These are phyloP conservation scores for Diaporthe batatas DNA, from an alignment of 2,329 filamentous ascomycete genomes.

Conservation along the genomic window DNA sequence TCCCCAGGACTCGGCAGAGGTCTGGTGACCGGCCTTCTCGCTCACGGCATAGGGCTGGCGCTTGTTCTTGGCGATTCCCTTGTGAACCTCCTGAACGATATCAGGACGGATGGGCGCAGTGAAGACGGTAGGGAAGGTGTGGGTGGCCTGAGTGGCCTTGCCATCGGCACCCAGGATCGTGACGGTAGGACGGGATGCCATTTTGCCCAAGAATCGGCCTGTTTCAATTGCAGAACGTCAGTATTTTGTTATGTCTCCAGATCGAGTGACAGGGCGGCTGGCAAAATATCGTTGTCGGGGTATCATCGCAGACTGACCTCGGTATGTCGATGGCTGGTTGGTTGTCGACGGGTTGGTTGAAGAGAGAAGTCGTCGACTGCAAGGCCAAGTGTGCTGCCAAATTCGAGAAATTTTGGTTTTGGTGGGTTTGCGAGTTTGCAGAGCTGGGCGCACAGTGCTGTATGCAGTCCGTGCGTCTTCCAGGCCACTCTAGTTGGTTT, in stretches of 20 bases:
- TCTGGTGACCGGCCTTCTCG: slow-evolving; percentile 99
- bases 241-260: slow-evolving; percentile 29
- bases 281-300: background rate
- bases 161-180: slow-evolving; percentile 98
- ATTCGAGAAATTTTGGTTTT: slow-evolving; percentile 41
- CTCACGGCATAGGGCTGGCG: slow-evolving; percentile 99
- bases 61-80: slow-evolving; percentile 99
- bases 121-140: slow-evolving; percentile 97
- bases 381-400: slow-evolving; percentile 16
- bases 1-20: slow-evolving; percentile 99
- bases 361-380: slow-evolving; percentile 23
- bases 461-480: background rate
- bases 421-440: slow-evolving; percentile 37
- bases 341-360: slow-evolving; percentile 38
- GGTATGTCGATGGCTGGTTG: slow-evolving; percentile 38
- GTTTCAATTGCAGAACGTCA: slow-evolving; percentile 36
- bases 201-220: slow-evolving; percentile 63
- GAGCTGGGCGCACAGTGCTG: slow-evolving; percentile 5
- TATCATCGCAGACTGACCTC: slow-evolving; percentile 12
- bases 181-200: slow-evolving; percentile 98
- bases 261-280: background rate
- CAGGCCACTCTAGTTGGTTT: background rate
- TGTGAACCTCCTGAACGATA: slow-evolving; percentile 99
- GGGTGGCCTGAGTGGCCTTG: slow-evolving; percentile 87
- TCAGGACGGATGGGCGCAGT: slow-evolving; percentile 96